Conservation (phyloP, 345 rosid species). For the Erodium maritimum region DNA sequence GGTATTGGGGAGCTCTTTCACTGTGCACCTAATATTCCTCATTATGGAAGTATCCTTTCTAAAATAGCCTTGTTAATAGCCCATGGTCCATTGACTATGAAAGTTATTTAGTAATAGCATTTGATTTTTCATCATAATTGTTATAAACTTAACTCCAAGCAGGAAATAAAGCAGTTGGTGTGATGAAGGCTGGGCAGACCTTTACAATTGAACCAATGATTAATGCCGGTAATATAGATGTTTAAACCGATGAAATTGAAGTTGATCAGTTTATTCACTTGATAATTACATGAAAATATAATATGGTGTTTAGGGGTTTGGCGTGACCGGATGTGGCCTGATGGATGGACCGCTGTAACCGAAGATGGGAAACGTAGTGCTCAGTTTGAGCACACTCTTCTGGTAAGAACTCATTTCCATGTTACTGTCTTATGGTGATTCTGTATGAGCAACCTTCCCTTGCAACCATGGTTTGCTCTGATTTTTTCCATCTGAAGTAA, state of each 20-base stretch:
- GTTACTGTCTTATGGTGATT: neutral
- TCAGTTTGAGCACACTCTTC: constrained; percentile 93
- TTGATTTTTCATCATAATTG: neutral
- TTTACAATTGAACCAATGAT: constrained; percentile 98
- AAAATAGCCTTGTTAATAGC: constrained; percentile 1
- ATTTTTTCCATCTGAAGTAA: no score
- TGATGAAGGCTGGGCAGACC: constrained; percentile 94
- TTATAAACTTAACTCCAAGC: constrained; percentile 27
- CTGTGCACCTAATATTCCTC: constrained; percentile 96
- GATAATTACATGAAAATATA: neutral
- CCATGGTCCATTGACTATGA: neutral
- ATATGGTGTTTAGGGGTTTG: constrained; percentile 42
- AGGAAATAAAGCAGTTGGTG: constrained; percentile 97
- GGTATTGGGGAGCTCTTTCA: constrained; percentile 97
- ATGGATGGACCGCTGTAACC: constrained; percentile 95
- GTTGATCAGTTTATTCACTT: neutral
- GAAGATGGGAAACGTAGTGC: constrained; percentile 95
- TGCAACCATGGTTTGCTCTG: neutral
- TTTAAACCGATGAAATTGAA: neutral
- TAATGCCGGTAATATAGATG: constrained; percentile 51
- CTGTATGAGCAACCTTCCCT: neutral
- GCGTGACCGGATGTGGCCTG: constrained; percentile 96
- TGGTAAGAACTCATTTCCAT: constrained; percentile 32
- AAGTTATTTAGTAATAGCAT: no score
- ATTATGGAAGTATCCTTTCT: constrained; percentile 74